Evolutionary conservation across 1,139 yeast genomes (phyloP).

Genomic region (Taphrina betulina): DNA sequence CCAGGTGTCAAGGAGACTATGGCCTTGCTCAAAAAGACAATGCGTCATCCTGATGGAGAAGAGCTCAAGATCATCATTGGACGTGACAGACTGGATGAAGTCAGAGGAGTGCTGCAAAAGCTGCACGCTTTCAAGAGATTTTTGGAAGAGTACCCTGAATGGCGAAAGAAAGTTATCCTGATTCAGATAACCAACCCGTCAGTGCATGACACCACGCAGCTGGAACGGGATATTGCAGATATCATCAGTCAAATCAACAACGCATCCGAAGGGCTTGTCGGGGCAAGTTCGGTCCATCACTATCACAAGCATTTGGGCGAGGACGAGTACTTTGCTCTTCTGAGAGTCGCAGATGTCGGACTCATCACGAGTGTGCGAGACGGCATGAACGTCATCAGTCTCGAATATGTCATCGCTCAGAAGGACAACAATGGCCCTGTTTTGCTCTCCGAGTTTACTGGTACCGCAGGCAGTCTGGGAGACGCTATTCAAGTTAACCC

Average conservation of each 20-base stretch:
- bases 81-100: conserved; percentile 75
- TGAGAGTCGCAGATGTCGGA: conserved; percentile 87
- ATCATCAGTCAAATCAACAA: conserved; percentile 77
- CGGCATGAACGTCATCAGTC: conserved; percentile 93
- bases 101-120: conserved; percentile 79
- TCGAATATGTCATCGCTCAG: conserved; percentile 89
- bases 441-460: conserved; percentile 87
- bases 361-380: conserved; percentile 88
- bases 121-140: conserved; percentile 78
- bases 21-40: conserved; percentile 58
- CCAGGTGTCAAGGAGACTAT: conserved; percentile 51
- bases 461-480: conserved; percentile 74
- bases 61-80: conserved; percentile 69
- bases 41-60: conserved; percentile 41
- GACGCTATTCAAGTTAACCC: conserved; percentile 90
- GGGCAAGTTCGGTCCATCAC: conserved; percentile 77
- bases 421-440: conserved; percentile 64
- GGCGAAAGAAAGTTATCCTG: conserved; percentile 57
- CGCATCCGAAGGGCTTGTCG: conserved; percentile 73
- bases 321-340: conserved; percentile 82
- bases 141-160: conserved; percentile 84
- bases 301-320: conserved; percentile 85
- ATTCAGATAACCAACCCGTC: conserved; percentile 91
- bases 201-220: conserved; percentile 52
- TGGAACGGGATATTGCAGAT: conserved; percentile 78